Evolutionary conservation across 176 grass and related monocot species (phyloP), one percentile per base, ranked within the genome.

Genomic region (Carex kokanica): DNA sequence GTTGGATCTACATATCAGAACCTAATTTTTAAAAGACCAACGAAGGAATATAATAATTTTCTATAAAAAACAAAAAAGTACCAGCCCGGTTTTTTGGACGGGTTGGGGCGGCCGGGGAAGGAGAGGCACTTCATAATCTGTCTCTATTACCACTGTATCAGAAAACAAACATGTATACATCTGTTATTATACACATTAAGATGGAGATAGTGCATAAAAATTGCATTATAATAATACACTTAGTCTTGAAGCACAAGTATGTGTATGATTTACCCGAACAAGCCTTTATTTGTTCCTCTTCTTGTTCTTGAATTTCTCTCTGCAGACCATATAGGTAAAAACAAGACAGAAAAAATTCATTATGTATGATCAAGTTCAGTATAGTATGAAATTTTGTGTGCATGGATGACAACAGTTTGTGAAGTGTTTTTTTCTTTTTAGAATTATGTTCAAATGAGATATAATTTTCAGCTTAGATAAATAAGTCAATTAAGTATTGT

Each of bases 101-200:
- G 88, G 86, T 60, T 89, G 88, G 64, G 86, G 57, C n/a, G n/a
- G n/a, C 7, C 84, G 86, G 56, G 85, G 12, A 41, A 96, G 83
- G 38, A 99, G 97, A 43, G 97, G 97, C 83, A 89, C 91, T 21
- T 86, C 38, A 54, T 58, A 88, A 47, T 85, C 86, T 23, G 89
- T 32, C 15, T 89, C 91, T 73, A 92, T 21, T 17, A 88, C 64
- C 34, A 99, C 93, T 95, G 83, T 80, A 83, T 25, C 14, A 61
- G 87, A 86, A 64, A 23, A 86, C 72, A 78, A 6, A 54, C 31
- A 18, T 64, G 21, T 45, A 82, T 82, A 64, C 40, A 64, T 45
- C 38, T 41, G 20, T 81, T 27, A 59, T 65, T 74, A 75, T 56
- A 67, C 15, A 80, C 27, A 63, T 55, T 7, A 78, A 60, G 61